Evolutionary conservation across 73 alveolate species (phyloP).

Genomic region (Paramecium sonneborni): DNA sequence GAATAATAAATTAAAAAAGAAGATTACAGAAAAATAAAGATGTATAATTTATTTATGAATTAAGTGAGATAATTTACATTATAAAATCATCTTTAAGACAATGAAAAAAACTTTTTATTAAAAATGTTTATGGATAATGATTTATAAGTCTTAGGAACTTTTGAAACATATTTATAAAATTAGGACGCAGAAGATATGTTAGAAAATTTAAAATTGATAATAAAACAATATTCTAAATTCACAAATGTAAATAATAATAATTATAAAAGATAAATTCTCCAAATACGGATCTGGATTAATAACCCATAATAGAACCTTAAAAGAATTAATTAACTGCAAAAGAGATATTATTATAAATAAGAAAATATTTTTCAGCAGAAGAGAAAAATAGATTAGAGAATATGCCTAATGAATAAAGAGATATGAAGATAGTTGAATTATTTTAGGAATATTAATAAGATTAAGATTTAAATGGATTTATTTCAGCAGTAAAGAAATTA

Average conservation of each 20-base stretch:
- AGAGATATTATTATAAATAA: neutral
- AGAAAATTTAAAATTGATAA: slow-evolving; percentile 12
- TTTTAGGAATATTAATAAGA: neutral
- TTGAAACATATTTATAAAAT: slow-evolving; percentile 17
- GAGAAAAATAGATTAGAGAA: slow-evolving; percentile 12
- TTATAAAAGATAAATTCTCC: neutral
- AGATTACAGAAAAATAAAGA: slow-evolving; percentile 37
- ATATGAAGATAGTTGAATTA: neutral
- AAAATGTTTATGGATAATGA: slow-evolving; percentile 53
- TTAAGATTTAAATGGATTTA: slow-evolving; percentile 27
- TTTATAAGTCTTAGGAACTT: slow-evolving; percentile 29
- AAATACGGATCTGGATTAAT: neutral
- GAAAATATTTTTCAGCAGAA: neutral
- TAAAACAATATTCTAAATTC: neutral
- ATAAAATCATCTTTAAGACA: neutral
- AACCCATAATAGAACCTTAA: neutral
- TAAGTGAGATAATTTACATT: slow-evolving; percentile 23
- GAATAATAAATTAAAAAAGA: neutral
- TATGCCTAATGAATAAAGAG: neutral
- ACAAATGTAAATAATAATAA: neutral
- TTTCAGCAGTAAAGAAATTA: neutral
- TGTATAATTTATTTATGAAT: slow-evolving; percentile 24
- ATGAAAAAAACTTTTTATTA: slow-evolving; percentile 15
- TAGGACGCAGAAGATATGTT: slow-evolving; percentile 37
- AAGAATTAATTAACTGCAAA: neutral